Evolutionary conservation across 78 protist species (phyloP).

Genomic region (Dictyostelium firmibasis): DNA sequence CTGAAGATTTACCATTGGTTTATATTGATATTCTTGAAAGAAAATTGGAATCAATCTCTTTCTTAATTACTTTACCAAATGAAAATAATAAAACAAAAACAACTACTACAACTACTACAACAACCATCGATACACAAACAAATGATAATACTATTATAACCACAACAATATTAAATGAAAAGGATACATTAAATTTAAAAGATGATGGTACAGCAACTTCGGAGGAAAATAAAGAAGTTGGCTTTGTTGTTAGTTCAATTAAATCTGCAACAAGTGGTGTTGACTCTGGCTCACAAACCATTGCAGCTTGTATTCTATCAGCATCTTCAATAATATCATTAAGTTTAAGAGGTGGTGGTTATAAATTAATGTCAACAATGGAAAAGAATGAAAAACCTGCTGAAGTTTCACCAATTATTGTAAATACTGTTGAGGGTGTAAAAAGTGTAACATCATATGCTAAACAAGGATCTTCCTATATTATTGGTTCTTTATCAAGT

Average conservation of each 20-base stretch:
- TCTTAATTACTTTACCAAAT: background rate
- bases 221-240: background rate
- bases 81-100: background rate
- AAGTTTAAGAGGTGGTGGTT: slow-evolving; percentile 44
- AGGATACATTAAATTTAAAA: background rate
- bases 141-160: background rate
- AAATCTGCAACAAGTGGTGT: slow-evolving; percentile 6
- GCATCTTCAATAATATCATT: slow-evolving; percentile 34
- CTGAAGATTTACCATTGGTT: slow-evolving; percentile 1
- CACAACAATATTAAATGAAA: background rate
- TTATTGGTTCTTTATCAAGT: background rate
- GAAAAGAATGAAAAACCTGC: slow-evolving; percentile 10
- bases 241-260: slow-evolving; percentile 8
- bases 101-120: background rate
- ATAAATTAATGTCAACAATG: background rate
- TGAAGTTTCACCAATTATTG: slow-evolving; percentile 25
- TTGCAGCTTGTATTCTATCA: slow-evolving; percentile 6
- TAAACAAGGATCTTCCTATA: background rate
- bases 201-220: background rate
- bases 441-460: slow-evolving; percentile 33
- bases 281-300: slow-evolving; percentile 11
- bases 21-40: slow-evolving; percentile 45
- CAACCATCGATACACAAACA: background rate
- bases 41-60: background rate
- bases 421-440: background rate